These are phyloP conservation scores for Mimosa bimucronata DNA, from an alignment of 306 rosid species.

Conservation along the genomic window DNA sequence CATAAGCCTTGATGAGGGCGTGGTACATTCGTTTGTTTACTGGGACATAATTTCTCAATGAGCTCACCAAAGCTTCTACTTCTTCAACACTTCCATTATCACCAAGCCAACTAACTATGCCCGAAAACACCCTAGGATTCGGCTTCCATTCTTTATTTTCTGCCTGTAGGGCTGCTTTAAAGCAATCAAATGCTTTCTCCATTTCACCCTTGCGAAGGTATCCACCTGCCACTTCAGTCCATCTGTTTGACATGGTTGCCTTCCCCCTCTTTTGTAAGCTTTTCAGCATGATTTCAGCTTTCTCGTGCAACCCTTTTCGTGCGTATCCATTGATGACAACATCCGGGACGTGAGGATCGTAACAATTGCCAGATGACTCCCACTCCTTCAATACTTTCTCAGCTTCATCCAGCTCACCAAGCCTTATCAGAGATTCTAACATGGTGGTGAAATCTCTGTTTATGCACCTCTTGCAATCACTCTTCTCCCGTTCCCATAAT, in stretches of 20 bases:
- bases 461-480: conserved; percentile 65
- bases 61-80: conserved; percentile 57
- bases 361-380: conserved; percentile 77
- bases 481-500: conserved; percentile 71
- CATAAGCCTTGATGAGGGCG: conserved; percentile 57
- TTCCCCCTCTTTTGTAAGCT: conserved; percentile 61
- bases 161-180: conserved; percentile 52
- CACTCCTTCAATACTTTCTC: conserved; percentile 70
- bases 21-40: conserved; percentile 55
- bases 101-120: conserved; percentile 65
- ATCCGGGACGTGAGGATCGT: conserved; percentile 69
- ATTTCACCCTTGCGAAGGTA: conserved; percentile 55
- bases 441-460: conserved; percentile 69
- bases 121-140: conserved; percentile 38
- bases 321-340: conserved; percentile 56
- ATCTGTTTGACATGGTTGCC: conserved; percentile 56
- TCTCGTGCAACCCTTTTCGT: conserved; percentile 55
- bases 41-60: conserved; percentile 47
- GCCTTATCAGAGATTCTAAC: conserved; percentile 68
- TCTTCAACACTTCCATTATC: conserved; percentile 61
- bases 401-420: conserved; percentile 73
- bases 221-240: conserved; percentile 64
- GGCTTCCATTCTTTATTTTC: conserved; percentile 67
- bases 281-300: conserved; percentile 69
- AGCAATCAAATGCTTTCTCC: conserved; percentile 61